Evolutionary conservation across 768 basidiomycete species (phyloP), one percentile per base, ranked within the genome.

Genomic region (Macrolepiota albuminosa): DNA sequence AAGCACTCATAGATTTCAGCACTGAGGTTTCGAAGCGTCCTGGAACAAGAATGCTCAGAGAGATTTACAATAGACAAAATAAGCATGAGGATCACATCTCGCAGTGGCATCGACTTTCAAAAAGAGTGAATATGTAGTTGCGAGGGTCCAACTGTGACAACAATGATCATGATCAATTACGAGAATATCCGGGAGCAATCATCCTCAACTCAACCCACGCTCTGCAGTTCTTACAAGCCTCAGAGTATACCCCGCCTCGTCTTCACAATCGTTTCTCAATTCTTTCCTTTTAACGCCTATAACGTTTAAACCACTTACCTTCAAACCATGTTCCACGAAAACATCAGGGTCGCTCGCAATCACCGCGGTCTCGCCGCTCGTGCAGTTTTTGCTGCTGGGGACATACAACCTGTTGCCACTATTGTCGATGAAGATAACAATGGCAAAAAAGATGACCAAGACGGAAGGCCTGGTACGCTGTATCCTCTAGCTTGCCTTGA

Each of bases 241-340:
- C 48, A 14, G 34, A 24, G 36, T 50, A 39, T 43, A 50, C 26
- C 16, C 7, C 31, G 37, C 42, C 48, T 39, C 48, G 47, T 54
- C 58, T 43, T 43, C 60, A 57, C 63, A 40, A 61, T 64, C 63
- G 45, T 64, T 64, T 57, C 13, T 36, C 10, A 37, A 16, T 42
- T 29, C 60, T 31, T 47, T 64, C 58, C 9, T 61, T 63, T 59
- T 54, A 46, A 61, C 62, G 59, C 57, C 46, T 7, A 8, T 54
- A 42, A 54, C 54, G 54, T 24, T 14, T 7, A 14, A n/a, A 29
- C 10, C 36, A 48, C 46, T 57, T 57, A 63, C 40, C 26, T 33
- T 49, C 40, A 42, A 18, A 43, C n/a, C 36, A 64, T 63, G 63
- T 36, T 40, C 21, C 60, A 61, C 43, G 63, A n/a, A n/a, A 59